These are phyloP conservation scores for Trichoderma virens DNA, from an alignment of 495 filamentous ascomycete species.

Conservation along the genomic window DNA sequence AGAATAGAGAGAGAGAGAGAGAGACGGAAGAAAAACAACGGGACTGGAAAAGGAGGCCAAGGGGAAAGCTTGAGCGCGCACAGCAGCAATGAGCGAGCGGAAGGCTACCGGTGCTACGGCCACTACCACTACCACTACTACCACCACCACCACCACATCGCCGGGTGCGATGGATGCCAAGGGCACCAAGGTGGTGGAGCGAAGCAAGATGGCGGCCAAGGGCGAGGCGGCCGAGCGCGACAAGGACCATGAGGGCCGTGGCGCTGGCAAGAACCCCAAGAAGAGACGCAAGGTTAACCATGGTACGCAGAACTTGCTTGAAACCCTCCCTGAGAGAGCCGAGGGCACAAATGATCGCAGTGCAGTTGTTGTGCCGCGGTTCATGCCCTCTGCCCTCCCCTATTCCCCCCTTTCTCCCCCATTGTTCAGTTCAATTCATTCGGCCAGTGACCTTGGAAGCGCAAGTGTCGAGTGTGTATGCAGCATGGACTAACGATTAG, in stretches of 20 bases:
- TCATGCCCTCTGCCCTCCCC: slow-evolving; percentile 15
- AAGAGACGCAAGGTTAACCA: slow-evolving; percentile 99
- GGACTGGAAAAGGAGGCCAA: background rate
- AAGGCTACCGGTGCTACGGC: background rate
- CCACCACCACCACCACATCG: background rate
- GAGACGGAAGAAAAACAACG: background rate
- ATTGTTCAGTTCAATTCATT: background rate
- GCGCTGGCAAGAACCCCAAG: slow-evolving; percentile 60
- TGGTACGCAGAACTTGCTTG: slow-evolving; percentile 51
- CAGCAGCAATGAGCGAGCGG: slow-evolving; percentile 5
- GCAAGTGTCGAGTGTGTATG: slow-evolving; percentile 30
- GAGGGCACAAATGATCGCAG: too few relatives aligned
- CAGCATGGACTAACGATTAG: slow-evolving; percentile 2
- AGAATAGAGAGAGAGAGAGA: background rate
- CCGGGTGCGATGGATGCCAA: slow-evolving; percentile 3
- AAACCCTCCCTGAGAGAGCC: too few relatives aligned
- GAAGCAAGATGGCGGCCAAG: slow-evolving; percentile 27
- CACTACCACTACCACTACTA: background rate
- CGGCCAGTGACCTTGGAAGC: slow-evolving; percentile 13
- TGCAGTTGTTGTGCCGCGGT: too few relatives aligned
- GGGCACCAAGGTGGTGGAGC: slow-evolving; percentile 47
- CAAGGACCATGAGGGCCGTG: slow-evolving; percentile 27
- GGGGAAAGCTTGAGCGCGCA: background rate
- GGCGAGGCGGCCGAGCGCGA: slow-evolving; percentile 18
- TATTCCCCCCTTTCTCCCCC: slow-evolving; percentile 14